These are phyloP conservation scores for Chrysoporthe cubensis DNA, from an alignment of 2,329 filamentous ascomycete species.

Conservation along the genomic window DNA sequence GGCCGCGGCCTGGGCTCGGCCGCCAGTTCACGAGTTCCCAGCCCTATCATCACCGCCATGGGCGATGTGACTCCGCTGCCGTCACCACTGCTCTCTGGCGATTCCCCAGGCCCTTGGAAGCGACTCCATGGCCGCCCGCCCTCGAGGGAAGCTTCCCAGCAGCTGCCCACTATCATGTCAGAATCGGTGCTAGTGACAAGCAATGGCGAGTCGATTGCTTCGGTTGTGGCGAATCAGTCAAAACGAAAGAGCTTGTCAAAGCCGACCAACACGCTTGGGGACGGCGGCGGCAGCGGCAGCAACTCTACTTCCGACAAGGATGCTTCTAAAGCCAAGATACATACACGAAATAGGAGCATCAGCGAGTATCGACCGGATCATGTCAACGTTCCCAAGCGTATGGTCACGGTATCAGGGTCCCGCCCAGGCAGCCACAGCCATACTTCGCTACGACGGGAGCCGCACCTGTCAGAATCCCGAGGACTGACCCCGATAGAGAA, in stretches of 20 bases:
- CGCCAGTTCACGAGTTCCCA: conserved; percentile 70
- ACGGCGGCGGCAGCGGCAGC: conserved; percentile 28
- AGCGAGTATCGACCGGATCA: conserved; percentile 86
- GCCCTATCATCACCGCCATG: conserved; percentile 75
- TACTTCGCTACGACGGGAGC: conserved; percentile 69
- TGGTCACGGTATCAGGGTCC: conserved; percentile 72
- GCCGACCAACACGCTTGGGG: conserved; percentile 13
- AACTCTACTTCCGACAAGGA: conserved; percentile 28
- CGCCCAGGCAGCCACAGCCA: conserved; percentile 51
- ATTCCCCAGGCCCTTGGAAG: conserved; percentile 71
- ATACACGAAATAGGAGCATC: conserved; percentile 77
- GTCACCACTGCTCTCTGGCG: conserved; percentile 69
- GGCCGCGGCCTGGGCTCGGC: conserved; percentile 57
- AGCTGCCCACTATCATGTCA: conserved; percentile 41
- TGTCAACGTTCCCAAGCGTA: conserved; percentile 69
- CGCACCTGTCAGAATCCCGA: conserved; percentile 77
- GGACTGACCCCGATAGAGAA: conserved; percentile 69
- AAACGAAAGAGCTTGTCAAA: conserved; percentile 52
- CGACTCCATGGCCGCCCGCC: conserved; percentile 52
- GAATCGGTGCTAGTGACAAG: conserved; percentile 55
- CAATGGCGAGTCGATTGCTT: conserved; percentile 56
- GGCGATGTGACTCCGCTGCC: conserved; percentile 79
- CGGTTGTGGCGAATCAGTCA: conserved; percentile 54
- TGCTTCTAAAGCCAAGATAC: conserved; percentile 41
- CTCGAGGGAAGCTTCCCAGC: conserved; percentile 49